These are phyloP conservation scores for Megacollybia marginata DNA, from an alignment of 768 basidiomycete species.

Conservation along the genomic window DNA sequence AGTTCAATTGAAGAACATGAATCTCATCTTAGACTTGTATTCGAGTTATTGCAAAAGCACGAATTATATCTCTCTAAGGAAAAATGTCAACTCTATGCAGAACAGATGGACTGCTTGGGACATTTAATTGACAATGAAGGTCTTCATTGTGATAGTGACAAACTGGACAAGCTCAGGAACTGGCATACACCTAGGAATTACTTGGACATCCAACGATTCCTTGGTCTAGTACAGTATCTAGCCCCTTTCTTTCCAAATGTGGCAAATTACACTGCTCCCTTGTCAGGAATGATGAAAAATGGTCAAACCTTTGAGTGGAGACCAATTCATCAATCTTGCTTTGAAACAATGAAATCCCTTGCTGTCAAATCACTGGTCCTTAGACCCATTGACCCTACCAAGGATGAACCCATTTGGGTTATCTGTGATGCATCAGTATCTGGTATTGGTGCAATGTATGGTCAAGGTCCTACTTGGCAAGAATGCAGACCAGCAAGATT, in stretches of 20 bases:
- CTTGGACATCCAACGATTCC: slow-evolving; percentile 19
- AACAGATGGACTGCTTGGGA: slow-evolving; percentile 18
- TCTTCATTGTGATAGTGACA: slow-evolving; percentile 17
- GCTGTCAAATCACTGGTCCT: slow-evolving; percentile 1
- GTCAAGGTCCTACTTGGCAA: no score
- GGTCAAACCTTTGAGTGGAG: slow-evolving; percentile 14
- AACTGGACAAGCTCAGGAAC: slow-evolving; percentile 14
- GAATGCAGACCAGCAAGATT: slow-evolving; percentile 6
- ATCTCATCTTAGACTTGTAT: no score
- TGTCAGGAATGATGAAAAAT: slow-evolving; percentile 12
- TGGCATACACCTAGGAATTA: slow-evolving; percentile 14
- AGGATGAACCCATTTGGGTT: no score
- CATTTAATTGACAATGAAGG: slow-evolving; percentile 22
- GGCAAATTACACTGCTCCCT: slow-evolving; percentile 10
- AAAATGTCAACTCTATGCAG: slow-evolving; percentile 17
- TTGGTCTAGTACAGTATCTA: no score
- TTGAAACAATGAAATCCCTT: slow-evolving; percentile 8
- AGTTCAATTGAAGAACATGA: no score
- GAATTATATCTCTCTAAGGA: slow-evolving; percentile 13
- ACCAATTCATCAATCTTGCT: slow-evolving; percentile 10
- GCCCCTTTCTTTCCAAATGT: no score
- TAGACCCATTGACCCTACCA: no score
- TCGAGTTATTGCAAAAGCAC: no score
- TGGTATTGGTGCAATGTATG: no score
- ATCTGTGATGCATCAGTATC: no score